Evolutionary conservation across 2,329 filamentous ascomycete genomes (phyloP).

Genomic region (Trichoderma guizhouense): DNA sequence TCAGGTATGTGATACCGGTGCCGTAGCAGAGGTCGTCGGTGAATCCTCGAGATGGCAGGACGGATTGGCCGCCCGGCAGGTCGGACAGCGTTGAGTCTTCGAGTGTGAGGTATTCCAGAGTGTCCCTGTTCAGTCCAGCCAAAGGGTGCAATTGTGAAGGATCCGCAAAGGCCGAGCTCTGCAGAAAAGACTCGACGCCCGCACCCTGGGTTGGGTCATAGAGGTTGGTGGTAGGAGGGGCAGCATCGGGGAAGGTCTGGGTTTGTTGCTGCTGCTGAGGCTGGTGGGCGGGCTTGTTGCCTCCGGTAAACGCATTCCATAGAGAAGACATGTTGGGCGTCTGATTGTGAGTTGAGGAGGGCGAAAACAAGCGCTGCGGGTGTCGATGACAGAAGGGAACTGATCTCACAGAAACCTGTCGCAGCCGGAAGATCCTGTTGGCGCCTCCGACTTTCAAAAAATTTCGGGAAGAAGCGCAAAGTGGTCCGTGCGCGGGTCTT

Average conservation of each 20-base stretch:
- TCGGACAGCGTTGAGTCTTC: constrained; percentile 88
- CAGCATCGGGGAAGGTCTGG: constrained; percentile 19
- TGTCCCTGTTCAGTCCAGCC: constrained; percentile 86
- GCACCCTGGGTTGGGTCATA: constrained; percentile 72
- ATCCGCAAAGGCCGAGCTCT: constrained; percentile 73
- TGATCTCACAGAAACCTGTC: constrained; percentile 4
- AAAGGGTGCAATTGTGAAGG: constrained; percentile 88
- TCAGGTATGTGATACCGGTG: constrained; percentile 87
- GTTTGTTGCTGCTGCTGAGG: constrained; percentile 35
- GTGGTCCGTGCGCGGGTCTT: constrained; percentile 26
- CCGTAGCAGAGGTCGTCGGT: constrained; percentile 98
- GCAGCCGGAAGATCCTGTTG: constrained; percentile 14
- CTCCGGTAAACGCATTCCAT: constrained; percentile 61
- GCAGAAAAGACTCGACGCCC: constrained; percentile 85
- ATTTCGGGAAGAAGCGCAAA: constrained; percentile 28
- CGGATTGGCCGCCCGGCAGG: constrained; percentile 79
- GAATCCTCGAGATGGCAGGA: constrained; percentile 92
- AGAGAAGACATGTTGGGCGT: constrained; percentile 50
- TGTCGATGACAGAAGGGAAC: constrained; percentile 17
- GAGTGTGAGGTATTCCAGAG: constrained; percentile 89
- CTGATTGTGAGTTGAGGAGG: neutral
- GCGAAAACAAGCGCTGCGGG: neutral
- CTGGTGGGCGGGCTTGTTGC: constrained; percentile 47
- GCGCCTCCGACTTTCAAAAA: constrained; percentile 23
- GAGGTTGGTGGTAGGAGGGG: constrained; percentile 50